A percentile compares a stretch with the other conserved stretches of the same genome.
Conservation (phyloP, 768 basidiomycete genomes). For the Glaciozyma martinii region DNA sequence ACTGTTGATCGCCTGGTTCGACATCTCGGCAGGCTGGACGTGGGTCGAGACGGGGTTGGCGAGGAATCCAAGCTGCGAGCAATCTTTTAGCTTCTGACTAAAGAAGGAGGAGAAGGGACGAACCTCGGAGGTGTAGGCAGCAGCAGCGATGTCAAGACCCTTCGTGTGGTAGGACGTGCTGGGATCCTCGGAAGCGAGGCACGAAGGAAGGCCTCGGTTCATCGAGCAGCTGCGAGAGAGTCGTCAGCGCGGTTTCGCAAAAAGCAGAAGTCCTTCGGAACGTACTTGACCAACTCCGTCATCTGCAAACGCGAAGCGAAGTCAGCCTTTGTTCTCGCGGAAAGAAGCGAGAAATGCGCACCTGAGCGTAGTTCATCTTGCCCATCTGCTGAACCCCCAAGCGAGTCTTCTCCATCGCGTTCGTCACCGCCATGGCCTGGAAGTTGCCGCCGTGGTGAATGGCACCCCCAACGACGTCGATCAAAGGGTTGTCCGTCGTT, state of each 20-base stretch:
- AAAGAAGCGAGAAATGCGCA: too few species aligned
- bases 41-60: conserved; percentile 73
- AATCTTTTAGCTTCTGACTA: neutral
- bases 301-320: too few species aligned
- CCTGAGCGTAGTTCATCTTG: conserved; percentile 61
- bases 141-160: conserved; percentile 73
- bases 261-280: neutral
- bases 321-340: too few species aligned
- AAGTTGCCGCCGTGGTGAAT: conserved; percentile 82
- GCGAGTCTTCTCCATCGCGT: conserved; percentile 68
- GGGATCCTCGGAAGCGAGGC: conserved; percentile 33
- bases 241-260: neutral
- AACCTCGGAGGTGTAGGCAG: conserved; percentile 64
- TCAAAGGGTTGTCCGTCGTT: conserved; percentile 79
- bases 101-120: neutral
- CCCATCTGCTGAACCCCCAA: conserved; percentile 61
- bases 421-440: conserved; percentile 62
- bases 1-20: conserved; percentile 79
- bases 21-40: conserved; percentile 81
- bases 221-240: conserved; percentile 47
- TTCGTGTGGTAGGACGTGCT: conserved; percentile 75
- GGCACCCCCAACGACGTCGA: conserved; percentile 57
- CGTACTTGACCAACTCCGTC: conserved; percentile 58
- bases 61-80: conserved; percentile 54
- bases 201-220: conserved; percentile 73